Percentiles rank a stretch among this genome's conserved stretches.
These are phyloP conservation scores for Solanum aculeatissimum DNA, from an alignment of 305 asterid species.

Conservation along the genomic window DNA sequence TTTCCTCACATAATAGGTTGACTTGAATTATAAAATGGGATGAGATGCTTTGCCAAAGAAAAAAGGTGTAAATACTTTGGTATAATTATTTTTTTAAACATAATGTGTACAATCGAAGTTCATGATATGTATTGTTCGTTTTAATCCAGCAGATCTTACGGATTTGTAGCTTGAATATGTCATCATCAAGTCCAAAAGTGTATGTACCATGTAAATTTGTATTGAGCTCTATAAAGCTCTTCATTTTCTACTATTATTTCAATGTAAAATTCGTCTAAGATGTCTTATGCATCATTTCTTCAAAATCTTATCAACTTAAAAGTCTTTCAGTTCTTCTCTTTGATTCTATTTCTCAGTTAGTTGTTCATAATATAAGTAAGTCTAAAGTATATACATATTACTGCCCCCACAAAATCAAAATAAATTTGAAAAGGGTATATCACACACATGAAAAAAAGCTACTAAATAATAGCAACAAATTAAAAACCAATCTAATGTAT, in stretches of 20 bases:
- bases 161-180: neutral
- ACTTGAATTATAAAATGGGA: neutral
- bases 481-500: neutral
- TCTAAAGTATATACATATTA: neutral
- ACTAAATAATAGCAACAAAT: neutral
- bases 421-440: neutral
- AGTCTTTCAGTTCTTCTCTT: neutral
- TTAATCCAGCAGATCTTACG: rapidly evolving
- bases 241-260: neutral
- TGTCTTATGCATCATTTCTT: rapidly evolving
- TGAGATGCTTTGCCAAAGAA: neutral
- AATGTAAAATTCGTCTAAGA: rapidly evolving
- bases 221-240: neutral
- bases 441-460: no score
- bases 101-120: neutral
- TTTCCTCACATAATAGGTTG: neutral
- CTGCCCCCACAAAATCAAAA: neutral
- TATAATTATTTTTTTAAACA: neutral
- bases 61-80: neutral
- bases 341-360: neutral
- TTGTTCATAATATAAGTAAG: neutral
- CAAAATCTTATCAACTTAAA: neutral
- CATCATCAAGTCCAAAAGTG: neutral
- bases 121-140: neutral
- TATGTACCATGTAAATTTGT: rapidly evolving